Evolutionary conservation across 129 eudicot genomes (phyloP).

Genomic region (Heracleum sosnowskyi): DNA sequence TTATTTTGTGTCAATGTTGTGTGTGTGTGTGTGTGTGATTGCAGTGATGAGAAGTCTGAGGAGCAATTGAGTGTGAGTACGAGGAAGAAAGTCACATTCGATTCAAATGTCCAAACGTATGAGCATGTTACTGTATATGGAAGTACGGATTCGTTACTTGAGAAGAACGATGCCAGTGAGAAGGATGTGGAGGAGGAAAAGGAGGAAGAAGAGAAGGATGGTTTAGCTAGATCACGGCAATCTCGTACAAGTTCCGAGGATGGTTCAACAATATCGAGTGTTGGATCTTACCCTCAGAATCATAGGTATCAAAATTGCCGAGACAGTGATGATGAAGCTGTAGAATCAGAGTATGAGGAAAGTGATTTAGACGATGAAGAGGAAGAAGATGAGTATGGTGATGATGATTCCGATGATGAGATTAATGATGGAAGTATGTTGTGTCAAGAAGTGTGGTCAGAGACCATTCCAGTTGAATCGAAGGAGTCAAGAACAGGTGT

Average conservation of each 20-base stretch:
- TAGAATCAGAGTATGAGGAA: slow-evolving; percentile 47
- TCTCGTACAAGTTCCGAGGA: slow-evolving; percentile 39
- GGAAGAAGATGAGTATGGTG: slow-evolving; percentile 42
- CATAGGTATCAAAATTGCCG: slow-evolving; percentile 76
- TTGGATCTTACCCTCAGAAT: slow-evolving; percentile 68
- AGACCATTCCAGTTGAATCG: slow-evolving; percentile 39
- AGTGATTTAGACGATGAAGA: slow-evolving; percentile 48
- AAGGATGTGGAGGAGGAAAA: background rate
- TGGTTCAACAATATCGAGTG: slow-evolving; percentile 39
- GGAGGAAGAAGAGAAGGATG: slow-evolving; percentile 24
- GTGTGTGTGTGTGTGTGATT: background rate
- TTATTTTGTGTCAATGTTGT: background rate
- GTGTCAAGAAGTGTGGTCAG: slow-evolving; percentile 49
- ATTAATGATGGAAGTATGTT: slow-evolving; percentile 20
- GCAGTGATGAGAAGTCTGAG: slow-evolving; percentile 40
- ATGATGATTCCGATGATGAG: slow-evolving; percentile 36
- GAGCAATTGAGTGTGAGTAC: slow-evolving; percentile 44
- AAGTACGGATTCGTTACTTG: slow-evolving; percentile 53
- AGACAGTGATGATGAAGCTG: slow-evolving; percentile 81
- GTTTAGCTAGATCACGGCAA: slow-evolving; percentile 21
- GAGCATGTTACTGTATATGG: slow-evolving; percentile 57
- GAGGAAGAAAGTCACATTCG: slow-evolving; percentile 80
- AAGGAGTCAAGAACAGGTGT: slow-evolving; percentile 35
- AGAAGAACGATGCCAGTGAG: slow-evolving; percentile 14
- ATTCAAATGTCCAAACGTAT: slow-evolving; percentile 61